These are phyloP conservation scores for Ploettnerulaceae sp. DNA, from an alignment of 2,329 filamentous ascomycete genomes.

Conservation along the genomic window DNA sequence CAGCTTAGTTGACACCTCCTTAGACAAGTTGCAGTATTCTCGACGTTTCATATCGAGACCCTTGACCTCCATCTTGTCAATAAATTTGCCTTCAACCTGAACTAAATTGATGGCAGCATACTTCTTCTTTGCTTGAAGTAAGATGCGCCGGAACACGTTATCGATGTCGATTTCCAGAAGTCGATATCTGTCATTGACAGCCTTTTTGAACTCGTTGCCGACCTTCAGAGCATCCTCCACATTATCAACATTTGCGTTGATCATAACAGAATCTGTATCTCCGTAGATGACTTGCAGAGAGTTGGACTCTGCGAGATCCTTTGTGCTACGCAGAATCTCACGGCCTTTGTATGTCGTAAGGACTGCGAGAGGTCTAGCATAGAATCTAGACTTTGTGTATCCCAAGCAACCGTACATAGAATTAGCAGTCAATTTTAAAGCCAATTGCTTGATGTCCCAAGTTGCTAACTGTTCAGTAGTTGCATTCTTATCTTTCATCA, in stretches of 20 bases:
- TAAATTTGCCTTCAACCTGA: constrained; percentile 80
- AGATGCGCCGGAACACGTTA: constrained; percentile 87
- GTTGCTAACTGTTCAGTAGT: constrained; percentile 82
- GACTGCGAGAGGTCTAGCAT: constrained; percentile 88
- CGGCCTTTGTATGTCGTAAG: constrained; percentile 96
- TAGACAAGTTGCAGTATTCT: constrained; percentile 93
- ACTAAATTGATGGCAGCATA: constrained; percentile 95
- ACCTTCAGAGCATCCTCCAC: constrained; percentile 87
- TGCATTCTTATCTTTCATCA: constrained; percentile 93
- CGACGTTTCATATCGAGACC: constrained; percentile 96
- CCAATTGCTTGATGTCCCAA: constrained; percentile 98
- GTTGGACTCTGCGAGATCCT: constrained; percentile 87
- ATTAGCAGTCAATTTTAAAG: constrained; percentile 94
- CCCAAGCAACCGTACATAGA: constrained; percentile 99
- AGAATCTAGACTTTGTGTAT: constrained; percentile 95
- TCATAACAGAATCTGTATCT: constrained; percentile 99
- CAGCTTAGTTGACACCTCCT: constrained; percentile 86
- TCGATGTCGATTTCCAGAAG: constrained; percentile 97
- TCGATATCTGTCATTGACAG: constrained; percentile 89
- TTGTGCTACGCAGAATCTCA: constrained; percentile 94
- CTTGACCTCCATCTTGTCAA: constrained; percentile 96
- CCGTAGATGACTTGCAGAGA: constrained; percentile 95
- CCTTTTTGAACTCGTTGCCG: constrained; percentile 88
- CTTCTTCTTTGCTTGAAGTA: constrained; percentile 98
- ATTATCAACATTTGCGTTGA: constrained; percentile 96